Percentiles rank a stretch among this genome's conserved stretches.
These are phyloP conservation scores for Hirschfeldia incana DNA, from an alignment of 345 rosid species.

Conservation along the genomic window DNA sequence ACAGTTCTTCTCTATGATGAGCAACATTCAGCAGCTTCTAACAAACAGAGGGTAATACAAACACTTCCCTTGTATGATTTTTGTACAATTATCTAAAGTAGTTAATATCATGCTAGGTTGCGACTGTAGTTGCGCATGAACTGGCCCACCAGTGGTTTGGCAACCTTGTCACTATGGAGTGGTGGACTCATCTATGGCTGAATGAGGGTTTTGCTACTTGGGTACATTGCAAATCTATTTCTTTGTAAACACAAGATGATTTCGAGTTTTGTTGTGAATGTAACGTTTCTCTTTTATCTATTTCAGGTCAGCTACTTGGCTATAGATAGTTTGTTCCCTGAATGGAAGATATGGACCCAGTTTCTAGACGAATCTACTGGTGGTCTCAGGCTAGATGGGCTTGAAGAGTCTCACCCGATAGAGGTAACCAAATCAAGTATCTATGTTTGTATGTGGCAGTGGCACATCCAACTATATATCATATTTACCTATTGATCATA, in stretches of 20 bases:
- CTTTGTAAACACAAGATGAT: constrained; percentile 4
- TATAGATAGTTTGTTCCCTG: constrained; percentile 84
- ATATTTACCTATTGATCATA: constrained; percentile 3
- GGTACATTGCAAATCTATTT: constrained; percentile 51
- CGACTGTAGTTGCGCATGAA: constrained; percentile 96
- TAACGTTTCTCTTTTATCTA: constrained; percentile 14
- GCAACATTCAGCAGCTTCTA: constrained; percentile 92
- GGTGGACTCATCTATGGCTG: constrained; percentile 99
- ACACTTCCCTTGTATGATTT: background rate
- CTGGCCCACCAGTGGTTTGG: constrained; percentile 99
- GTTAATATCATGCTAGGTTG: constrained; percentile 57
- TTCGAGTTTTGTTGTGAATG: constrained; percentile 12
- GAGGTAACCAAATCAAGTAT: constrained; percentile 55
- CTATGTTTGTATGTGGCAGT: background rate
- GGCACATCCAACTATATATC: background rate
- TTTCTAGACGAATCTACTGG: constrained; percentile 83
- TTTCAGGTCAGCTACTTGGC: constrained; percentile 97
- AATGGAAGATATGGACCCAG: constrained; percentile 99
- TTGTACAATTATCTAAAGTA: constrained; percentile 8
- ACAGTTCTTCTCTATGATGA: constrained; percentile 90
- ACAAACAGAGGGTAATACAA: constrained; percentile 80
- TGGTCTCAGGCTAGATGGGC: constrained; percentile 92
- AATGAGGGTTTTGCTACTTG: constrained; percentile 99
- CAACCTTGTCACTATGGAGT: constrained; percentile 98
- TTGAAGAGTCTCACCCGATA: constrained; percentile 95